Evolutionary conservation across 208 protist genomes (phyloP).

Genomic region (Acanthamoeba triangularis): DNA sequence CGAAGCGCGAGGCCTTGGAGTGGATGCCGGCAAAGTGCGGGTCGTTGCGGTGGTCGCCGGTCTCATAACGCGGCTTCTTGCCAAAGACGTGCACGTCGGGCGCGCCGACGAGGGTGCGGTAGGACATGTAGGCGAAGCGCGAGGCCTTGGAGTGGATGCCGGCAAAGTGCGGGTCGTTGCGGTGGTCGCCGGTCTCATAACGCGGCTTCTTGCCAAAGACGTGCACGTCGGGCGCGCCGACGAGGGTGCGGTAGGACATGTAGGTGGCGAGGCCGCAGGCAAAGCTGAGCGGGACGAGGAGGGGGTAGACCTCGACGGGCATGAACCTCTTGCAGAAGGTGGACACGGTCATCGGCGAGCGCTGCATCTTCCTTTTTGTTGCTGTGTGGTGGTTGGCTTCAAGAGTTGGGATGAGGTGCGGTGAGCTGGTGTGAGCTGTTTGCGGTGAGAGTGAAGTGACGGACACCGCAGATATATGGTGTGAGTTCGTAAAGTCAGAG

Average conservation of each 20-base stretch:
- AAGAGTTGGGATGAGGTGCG: not conserved
- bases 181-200: not conserved
- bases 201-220: constrained; percentile 13
- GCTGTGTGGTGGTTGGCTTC: not conserved
- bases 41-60: not conserved
- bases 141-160: constrained; percentile 57
- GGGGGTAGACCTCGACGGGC: constrained; percentile 13
- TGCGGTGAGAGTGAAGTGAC: no score
- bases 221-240: constrained; percentile 40
- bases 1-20: constrained; percentile 54
- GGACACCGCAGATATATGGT: no score
- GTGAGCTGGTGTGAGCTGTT: no score
- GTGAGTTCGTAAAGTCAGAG: no score
- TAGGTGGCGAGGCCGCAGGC: not conserved
- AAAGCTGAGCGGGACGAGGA: not conserved
- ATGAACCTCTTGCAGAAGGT: not conserved
- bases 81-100: constrained; percentile 61
- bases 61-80: not conserved
- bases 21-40: constrained; percentile 38
- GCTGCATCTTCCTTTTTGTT: not conserved
- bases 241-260: constrained; percentile 27
- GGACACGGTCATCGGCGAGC: not conserved
- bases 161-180: constrained; percentile 7
- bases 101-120: constrained; percentile 22
- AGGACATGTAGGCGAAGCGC: constrained; percentile 8